These are phyloP conservation scores for Tricholoma furcatifolium DNA, from an alignment of 768 basidiomycete species.

Conservation along the genomic window DNA sequence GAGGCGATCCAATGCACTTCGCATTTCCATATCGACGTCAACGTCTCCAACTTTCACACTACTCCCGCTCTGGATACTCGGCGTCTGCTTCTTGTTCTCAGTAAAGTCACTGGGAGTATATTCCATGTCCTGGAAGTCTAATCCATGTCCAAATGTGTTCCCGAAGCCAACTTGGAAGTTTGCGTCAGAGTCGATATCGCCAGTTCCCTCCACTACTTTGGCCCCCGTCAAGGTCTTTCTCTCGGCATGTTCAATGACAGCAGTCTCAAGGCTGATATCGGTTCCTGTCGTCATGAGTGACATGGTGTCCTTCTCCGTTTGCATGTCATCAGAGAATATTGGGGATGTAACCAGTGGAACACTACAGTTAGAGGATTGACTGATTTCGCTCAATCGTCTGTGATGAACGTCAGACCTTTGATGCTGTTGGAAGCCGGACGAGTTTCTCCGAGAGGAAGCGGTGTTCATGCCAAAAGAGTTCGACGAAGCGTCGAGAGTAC, in stretches of 20 bases:
- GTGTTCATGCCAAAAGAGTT: too few relatives aligned
- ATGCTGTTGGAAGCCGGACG: too few relatives aligned
- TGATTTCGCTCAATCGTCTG: too few relatives aligned
- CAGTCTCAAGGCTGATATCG: conserved; percentile 47
- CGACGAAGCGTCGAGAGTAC: too few relatives aligned
- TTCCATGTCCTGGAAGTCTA: conserved; percentile 26
- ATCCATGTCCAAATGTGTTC: conserved; percentile 43
- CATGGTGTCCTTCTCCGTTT: conserved; percentile 32
- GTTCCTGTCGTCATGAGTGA: conserved; percentile 41
- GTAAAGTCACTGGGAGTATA: conserved; percentile 7
- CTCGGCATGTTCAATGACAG: conserved; percentile 48
- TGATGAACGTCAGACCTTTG: too few relatives aligned
- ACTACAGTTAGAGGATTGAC: conserved; percentile 21
- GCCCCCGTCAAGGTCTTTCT: conserved; percentile 30
- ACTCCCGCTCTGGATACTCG: conserved; percentile 25
- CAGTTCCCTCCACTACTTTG: conserved; percentile 23
- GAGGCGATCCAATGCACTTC: conserved; percentile 67
- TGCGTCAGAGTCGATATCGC: conserved; percentile 27
- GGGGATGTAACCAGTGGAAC: too few relatives aligned
- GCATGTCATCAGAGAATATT: conserved; percentile 9
- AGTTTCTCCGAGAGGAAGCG: too few relatives aligned
- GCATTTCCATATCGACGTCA: conserved; percentile 68
- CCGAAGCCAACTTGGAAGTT: conserved; percentile 46
- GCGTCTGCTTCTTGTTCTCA: conserved; percentile 9
- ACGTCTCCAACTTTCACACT: conserved; percentile 43